Conservation (phyloP, 2,329 filamentous ascomycete genomes). For the Stemphylium vesicarium region DNA sequence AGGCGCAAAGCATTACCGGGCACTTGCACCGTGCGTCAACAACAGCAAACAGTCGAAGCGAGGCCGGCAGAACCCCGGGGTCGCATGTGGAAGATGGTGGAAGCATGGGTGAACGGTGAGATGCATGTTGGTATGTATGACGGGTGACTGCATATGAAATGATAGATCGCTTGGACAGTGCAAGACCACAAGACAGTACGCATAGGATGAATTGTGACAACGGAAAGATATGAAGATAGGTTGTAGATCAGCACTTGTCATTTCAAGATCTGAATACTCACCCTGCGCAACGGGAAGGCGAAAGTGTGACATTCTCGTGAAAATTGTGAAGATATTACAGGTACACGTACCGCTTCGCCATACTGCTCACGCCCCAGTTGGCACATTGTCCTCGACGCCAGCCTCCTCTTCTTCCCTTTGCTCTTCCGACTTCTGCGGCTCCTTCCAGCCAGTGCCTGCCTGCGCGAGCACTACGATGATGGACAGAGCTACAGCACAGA, state of each 20-base stretch:
- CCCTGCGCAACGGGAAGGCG: too few species aligned
- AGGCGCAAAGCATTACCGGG: constrained; percentile 17
- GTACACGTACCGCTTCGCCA: not conserved
- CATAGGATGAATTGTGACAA: not conserved
- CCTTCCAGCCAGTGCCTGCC: constrained; percentile 64
- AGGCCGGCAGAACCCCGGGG: not conserved
- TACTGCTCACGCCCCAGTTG: constrained; percentile 23
- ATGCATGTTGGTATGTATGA: not conserved
- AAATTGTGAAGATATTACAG: not conserved
- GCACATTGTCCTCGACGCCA: constrained; percentile 29
- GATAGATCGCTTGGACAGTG: not conserved
- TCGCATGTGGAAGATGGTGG: not conserved
- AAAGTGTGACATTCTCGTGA: too few species aligned
- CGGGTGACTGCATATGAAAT: constrained; percentile 6
- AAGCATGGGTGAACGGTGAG: not conserved
- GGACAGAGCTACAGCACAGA: constrained; percentile 59
- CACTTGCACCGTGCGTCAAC: constrained; percentile 10
- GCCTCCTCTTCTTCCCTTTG: constrained; percentile 26
- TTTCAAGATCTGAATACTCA: too few species aligned
- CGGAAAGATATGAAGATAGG: too few species aligned
- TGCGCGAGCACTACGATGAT: constrained; percentile 60
- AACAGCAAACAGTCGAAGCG: constrained; percentile 7
- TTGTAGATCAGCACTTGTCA: too few species aligned
- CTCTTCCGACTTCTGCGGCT: constrained; percentile 33
- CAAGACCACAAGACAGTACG: not conserved